Evolutionary conservation across 176 grass and related monocot species (phyloP).

Genomic region (Lolium rigidum): DNA sequence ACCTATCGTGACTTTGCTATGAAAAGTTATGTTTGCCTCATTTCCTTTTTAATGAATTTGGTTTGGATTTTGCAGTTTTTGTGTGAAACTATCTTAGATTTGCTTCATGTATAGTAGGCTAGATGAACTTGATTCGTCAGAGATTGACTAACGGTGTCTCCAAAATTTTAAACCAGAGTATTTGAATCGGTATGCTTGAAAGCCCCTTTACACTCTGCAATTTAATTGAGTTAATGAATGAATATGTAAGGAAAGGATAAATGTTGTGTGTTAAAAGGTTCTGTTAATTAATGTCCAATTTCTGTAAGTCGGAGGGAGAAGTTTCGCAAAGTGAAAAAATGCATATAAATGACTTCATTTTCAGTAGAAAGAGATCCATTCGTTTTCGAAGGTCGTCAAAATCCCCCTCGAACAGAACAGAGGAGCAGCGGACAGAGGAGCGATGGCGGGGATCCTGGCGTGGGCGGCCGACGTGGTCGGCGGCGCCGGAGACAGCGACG

Average conservation of each 20-base stretch:
- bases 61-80: neutral
- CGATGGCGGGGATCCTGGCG: constrained; percentile 84
- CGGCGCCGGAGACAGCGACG: constrained; percentile 54
- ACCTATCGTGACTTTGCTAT: too few species aligned
- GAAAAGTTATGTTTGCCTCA: too few species aligned
- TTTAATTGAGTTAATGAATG: neutral
- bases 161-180: too few species aligned
- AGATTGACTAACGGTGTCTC: neutral
- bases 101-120: neutral
- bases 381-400: constrained; percentile 4
- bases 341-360: neutral
- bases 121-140: neutral
- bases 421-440: neutral
- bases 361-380: neutral
- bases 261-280: too few species aligned
- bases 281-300: too few species aligned
- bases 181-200: too few species aligned
- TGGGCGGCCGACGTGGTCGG: constrained; percentile 92
- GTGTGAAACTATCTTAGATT: neutral
- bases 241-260: too few species aligned
- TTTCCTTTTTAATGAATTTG: neutral
- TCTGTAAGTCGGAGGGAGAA: neutral
- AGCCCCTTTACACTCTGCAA: neutral
- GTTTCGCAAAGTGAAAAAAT: neutral
- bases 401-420: neutral